Evolutionary conservation across 177 flowering plant species (phyloP).

Genomic region (Vitis hybrid): DNA sequence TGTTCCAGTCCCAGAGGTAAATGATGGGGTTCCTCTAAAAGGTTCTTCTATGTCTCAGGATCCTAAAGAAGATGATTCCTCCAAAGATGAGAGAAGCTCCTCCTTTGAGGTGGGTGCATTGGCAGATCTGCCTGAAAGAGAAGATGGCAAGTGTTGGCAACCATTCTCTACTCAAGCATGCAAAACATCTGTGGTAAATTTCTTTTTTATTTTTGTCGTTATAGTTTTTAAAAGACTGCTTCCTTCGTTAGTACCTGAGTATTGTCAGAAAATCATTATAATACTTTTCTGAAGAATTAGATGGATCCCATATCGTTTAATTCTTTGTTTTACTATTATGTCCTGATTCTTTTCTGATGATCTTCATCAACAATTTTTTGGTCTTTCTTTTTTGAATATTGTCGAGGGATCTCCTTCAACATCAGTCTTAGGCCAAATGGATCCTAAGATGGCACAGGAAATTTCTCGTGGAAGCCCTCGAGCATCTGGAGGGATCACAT

Average conservation of each 20-base stretch:
- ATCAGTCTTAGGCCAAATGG: conserved; percentile 30
- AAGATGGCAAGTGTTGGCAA: conserved; percentile 37
- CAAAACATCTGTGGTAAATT: conserved; percentile 35
- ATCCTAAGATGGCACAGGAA: conserved; percentile 30
- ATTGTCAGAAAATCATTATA: no score
- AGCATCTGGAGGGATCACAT: conserved; percentile 26
- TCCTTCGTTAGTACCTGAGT: background rate
- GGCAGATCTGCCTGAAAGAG: conserved; percentile 41
- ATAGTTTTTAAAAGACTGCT: background rate
- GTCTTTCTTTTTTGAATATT: conserved; percentile 30
- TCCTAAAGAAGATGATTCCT: conserved; percentile 26
- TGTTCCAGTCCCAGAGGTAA: conserved; percentile 6
- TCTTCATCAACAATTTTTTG: background rate
- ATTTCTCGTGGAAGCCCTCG: conserved; percentile 33
- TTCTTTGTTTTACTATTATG: background rate
- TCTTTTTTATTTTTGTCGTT: background rate
- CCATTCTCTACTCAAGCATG: conserved; percentile 34
- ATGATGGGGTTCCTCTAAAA: conserved; percentile 15
- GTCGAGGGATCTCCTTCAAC: conserved; percentile 33
- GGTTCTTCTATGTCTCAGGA: conserved; percentile 18
- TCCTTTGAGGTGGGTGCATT: conserved; percentile 55
- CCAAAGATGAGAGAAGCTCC: conserved; percentile 49
- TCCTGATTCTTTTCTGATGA: background rate
- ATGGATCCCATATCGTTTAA: background rate
- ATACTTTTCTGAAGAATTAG: no score